Evolutionary conservation across 306 rosid species (phyloP).

Genomic region (Medicago ruthenica): DNA sequence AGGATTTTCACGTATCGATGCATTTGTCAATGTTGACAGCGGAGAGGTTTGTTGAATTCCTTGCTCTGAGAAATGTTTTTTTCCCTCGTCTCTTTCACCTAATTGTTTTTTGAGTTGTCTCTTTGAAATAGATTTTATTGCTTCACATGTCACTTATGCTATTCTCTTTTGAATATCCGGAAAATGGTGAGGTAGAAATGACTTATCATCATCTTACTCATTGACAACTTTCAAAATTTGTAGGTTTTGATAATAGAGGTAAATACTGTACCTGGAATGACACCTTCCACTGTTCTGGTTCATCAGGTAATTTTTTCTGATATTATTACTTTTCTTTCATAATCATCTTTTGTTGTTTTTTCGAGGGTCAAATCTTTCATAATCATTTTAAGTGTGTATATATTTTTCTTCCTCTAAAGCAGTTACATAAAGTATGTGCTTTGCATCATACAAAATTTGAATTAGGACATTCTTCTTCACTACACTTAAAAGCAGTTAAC

Average conservation of each 20-base stretch:
- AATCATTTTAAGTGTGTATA: neutral
- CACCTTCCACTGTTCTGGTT: slow-evolving; percentile 92
- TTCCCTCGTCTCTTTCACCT: no score
- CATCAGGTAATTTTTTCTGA: slow-evolving; percentile 71
- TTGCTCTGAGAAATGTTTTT: neutral
- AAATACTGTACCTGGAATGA: slow-evolving; percentile 99
- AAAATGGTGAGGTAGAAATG: slow-evolving; percentile 15
- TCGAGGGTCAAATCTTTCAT: neutral
- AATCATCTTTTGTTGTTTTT: neutral
- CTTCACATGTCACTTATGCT: neutral
- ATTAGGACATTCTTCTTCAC: neutral
- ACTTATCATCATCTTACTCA: slow-evolving; percentile 35
- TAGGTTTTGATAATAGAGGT: slow-evolving; percentile 92
- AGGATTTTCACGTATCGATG: slow-evolving; percentile 96
- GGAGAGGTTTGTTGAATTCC: slow-evolving; percentile 74
- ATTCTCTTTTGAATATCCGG: neutral
- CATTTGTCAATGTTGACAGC: slow-evolving; percentile 82
- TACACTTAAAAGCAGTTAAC: neutral
- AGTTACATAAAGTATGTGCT: neutral
- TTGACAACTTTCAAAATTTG: slow-evolving; percentile 37
- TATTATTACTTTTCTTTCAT: slow-evolving; percentile 26
- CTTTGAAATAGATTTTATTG: neutral
- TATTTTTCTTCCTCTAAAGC: neutral
- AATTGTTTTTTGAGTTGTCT: no score
- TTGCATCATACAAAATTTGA: neutral